Percentiles rank a stretch among this genome's conserved stretches.
Evolutionary conservation across 768 basidiomycete genomes (phyloP).

Genomic region (Pulveroboletus sp.): DNA sequence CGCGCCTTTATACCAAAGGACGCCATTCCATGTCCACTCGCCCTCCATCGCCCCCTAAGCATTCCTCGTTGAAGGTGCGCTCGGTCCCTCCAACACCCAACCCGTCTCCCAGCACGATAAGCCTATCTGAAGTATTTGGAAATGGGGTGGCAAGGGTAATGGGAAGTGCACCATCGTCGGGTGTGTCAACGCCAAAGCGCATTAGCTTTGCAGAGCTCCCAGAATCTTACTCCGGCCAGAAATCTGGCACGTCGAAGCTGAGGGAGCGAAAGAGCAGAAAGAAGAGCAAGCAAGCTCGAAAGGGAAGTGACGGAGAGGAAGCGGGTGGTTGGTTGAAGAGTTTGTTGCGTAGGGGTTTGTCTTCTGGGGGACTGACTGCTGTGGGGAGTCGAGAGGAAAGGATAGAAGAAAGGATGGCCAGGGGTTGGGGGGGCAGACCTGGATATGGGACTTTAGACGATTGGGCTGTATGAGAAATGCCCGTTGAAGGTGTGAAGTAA

Average conservation of each 20-base stretch:
- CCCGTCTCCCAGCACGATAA: slow-evolving; percentile 33
- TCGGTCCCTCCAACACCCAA: slow-evolving; percentile 36
- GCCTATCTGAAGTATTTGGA: slow-evolving; percentile 28
- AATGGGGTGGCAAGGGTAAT: slow-evolving; percentile 28
- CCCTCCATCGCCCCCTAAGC: slow-evolving; percentile 57
- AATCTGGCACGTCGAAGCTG: slow-evolving; percentile 33
- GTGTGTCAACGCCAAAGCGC: slow-evolving; percentile 63
- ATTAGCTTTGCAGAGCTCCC: slow-evolving; percentile 78
- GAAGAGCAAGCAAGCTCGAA: slow-evolving; percentile 34
- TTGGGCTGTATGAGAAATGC: slow-evolving; percentile 46
- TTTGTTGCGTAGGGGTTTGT: slow-evolving; percentile 18
- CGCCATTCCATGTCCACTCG: slow-evolving; percentile 60
- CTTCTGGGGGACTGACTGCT: slow-evolving; percentile 21
- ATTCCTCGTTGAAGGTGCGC: slow-evolving; percentile 43
- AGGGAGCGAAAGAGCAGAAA: slow-evolving; percentile 30
- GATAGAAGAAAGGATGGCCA: slow-evolving; percentile 50
- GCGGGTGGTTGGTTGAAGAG: slow-evolving; percentile 23
- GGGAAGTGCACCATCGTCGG: slow-evolving; percentile 46
- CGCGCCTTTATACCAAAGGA: slow-evolving; percentile 68
- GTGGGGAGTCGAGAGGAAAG: slow-evolving; percentile 41
- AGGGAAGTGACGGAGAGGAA: slow-evolving; percentile 30
- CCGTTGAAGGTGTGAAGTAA: too few relatives aligned
- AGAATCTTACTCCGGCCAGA: slow-evolving; percentile 53
- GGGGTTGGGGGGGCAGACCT: slow-evolving; percentile 46
- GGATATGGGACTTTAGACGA: slow-evolving; percentile 48